Evolutionary conservation across 495 filamentous ascomycete genomes (phyloP), one percentile per base, ranked within the genome.

Genomic region (Aspergillus baeticus): DNA sequence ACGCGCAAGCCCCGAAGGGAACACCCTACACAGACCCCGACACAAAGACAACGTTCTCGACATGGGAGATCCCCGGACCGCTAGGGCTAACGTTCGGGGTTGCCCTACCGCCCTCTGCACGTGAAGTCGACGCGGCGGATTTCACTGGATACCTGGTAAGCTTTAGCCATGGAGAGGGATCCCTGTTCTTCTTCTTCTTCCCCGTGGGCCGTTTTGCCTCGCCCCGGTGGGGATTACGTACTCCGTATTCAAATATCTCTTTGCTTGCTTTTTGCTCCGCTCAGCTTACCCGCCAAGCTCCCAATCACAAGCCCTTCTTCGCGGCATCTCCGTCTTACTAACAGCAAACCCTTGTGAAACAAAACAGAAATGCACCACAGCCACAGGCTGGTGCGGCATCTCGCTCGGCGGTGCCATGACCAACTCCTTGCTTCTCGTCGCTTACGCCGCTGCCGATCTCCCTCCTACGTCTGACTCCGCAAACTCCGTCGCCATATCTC

Each of bases 351-450:
- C n/a, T n/a, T n/a, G n/a, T n/a, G n/a, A n/a, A n/a, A n/a, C n/a
- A n/a, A n/a, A n/a, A n/a, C n/a, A n/a, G 26, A 29, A 39, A 13
- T 39, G 22, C n/a, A 54, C 48, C n/a, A 64, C 37, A 37, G 61
- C 64, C 1, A 65, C 61, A 20, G 82, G 82, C 41, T 87, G 80
- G 78, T 78, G 80, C 60, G 84, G 83, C 55, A 62, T 87, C 18
- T 80, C 76, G 7, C 76, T 80, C 55, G 76, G 75, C 43, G 82
- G 81, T 21, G 71, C 72, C 36, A 87, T 87, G 84, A 81, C 81
- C 3, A 75, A 80, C 48, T 66, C 77, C 26, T 65, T 86, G 36
- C 71, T 87, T 47, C 72, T 87, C 23, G 69, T 86, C 58, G 81
- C 81, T 14, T 87, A 77, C 73, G 69, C 76, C 10, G 72, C 76